phyloP scores from a whole-genome alignment of 129 eudicot genomes.

The Helichrysum umbraculigerum region DNA sequence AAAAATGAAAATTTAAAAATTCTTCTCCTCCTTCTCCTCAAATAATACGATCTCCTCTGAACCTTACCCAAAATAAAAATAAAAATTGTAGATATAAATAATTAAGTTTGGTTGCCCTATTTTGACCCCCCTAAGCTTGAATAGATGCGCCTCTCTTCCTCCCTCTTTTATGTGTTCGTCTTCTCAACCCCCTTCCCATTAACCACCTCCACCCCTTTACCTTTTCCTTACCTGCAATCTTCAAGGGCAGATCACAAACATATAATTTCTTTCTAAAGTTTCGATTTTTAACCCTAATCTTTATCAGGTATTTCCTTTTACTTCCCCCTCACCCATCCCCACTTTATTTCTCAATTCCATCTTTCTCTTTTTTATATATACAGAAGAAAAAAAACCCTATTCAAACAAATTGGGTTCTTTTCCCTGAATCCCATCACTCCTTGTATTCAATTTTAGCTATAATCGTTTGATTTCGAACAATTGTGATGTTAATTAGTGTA shows the following conservation, averaged over 20 bases:
- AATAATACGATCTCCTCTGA: too few species aligned
- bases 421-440: conserved; percentile 3
- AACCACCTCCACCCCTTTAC: background rate
- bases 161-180: conserved; percentile 38
- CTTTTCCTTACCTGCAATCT: conserved; percentile 32
- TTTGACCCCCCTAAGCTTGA: conserved; percentile 34
- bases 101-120: conserved; percentile 24
- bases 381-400: background rate
- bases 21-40: too few species aligned
- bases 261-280: conserved; percentile 8
- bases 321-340: conserved; percentile 27
- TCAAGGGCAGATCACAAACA: conserved; percentile 37
- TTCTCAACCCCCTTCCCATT: conserved; percentile 40
- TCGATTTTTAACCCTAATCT: conserved; percentile 41
- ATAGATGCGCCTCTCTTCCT: conserved; percentile 39
- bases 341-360: background rate
- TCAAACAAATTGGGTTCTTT: conserved; percentile 3
- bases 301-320: conserved; percentile 39
- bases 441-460: conserved; percentile 22
- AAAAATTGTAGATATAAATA: background rate
- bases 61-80: too few species aligned
- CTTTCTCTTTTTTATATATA: background rate
- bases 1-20: too few species aligned
- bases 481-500: background rate
- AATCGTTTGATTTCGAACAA: background rate